Conservation (phyloP, 148 eudicot species). For the Mesembryanthemum crystallinum region DNA sequence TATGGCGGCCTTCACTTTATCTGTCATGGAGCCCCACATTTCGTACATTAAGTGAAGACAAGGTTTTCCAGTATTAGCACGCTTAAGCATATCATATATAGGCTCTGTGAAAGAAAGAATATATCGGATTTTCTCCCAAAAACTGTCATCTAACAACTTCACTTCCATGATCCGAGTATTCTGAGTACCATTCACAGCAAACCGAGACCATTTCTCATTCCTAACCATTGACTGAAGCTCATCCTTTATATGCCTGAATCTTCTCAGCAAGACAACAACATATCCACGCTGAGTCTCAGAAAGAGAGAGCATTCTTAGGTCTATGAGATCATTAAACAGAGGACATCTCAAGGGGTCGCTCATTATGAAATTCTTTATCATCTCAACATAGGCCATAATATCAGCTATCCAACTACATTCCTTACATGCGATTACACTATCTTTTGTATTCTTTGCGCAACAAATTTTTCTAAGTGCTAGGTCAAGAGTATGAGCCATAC, state of each 20-base stretch:
- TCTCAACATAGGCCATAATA: not conserved
- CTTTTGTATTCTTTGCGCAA: not conserved
- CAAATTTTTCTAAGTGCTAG: slow-evolving; percentile 7
- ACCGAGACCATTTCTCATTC: slow-evolving; percentile 10
- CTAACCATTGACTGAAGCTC: slow-evolving; percentile 19
- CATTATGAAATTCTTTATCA: slow-evolving; percentile 13
- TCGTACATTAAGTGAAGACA: slow-evolving; percentile 19
- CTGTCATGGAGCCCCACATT: slow-evolving; percentile 18
- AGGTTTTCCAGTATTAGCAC: not conserved
- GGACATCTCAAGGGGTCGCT: not conserved
- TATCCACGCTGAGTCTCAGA: slow-evolving; percentile 12
- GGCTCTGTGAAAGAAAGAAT: slow-evolving; percentile 13
- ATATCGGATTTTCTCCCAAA: slow-evolving; percentile 18
- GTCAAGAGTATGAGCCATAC: slow-evolving; percentile 19
- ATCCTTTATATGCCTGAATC: slow-evolving; percentile 10
- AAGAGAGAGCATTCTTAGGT: slow-evolving; percentile 3
- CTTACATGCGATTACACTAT: not conserved
- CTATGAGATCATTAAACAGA: not conserved
- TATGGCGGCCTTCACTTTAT: slow-evolving; percentile 14
- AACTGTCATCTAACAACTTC: slow-evolving; percentile 12
- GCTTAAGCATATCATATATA: slow-evolving; percentile 8
- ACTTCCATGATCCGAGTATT: not conserved
- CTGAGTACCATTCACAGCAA: not conserved
- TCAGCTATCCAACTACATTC: slow-evolving; percentile 17
- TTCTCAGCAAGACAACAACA: slow-evolving; percentile 4